Base-by-base conservation (phyloP, 2,329 filamentous ascomycete species). In the Metarhizium brunneum region DNA sequence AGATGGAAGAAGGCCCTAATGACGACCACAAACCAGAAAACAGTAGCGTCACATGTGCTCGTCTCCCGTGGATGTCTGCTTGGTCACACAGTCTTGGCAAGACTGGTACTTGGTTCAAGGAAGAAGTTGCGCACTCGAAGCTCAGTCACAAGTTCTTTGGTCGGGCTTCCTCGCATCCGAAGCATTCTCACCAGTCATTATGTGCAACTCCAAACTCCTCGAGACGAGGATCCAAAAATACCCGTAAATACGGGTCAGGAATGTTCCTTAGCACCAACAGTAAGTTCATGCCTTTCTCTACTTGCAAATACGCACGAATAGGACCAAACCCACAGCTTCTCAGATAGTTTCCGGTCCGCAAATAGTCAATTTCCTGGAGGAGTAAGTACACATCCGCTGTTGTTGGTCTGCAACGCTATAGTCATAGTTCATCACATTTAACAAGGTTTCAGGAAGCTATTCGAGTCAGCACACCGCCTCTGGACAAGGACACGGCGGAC, bases 391-490 rank as follows among this genome's bases (percentile, higher is more conserved):
- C 14, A 29, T 48, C 6, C 3, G 13, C 40, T 16, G 8, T 4
- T 40, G 2, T 42, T 18, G 4, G 4, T 29, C 14, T 3, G 13
- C 2, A 14, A 13, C 7, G 2, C 35, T 3, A 1, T 7, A n/a
- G n/a, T 50, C 4, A 3, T 11, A 10, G 40, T 2, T 5, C 14
- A 18, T 11, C 14, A 5, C 38, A 32, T 45, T 5, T 51, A 32
- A 51, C 11, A 20, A 42, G 6, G n/a, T 35, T 8, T 20, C 51
- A 80, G 77, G 77, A 80, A 67, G 77, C 77, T 5, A 71, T 65
- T n/a, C 71, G 77, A 4, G 64, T 80, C 13, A 71, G 69, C 52
- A 79, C 77, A 2, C 77, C 77, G 1, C 75, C 75, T 0, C 61
- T 76, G 20, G 68, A 69, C 20, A 71, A 76, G 57, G 65, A 68